Percentiles rank a stretch among this genome's conserved stretches.
Evolutionary conservation across 495 filamentous ascomycete species (phyloP).

Genomic region (Poronia punctata): DNA sequence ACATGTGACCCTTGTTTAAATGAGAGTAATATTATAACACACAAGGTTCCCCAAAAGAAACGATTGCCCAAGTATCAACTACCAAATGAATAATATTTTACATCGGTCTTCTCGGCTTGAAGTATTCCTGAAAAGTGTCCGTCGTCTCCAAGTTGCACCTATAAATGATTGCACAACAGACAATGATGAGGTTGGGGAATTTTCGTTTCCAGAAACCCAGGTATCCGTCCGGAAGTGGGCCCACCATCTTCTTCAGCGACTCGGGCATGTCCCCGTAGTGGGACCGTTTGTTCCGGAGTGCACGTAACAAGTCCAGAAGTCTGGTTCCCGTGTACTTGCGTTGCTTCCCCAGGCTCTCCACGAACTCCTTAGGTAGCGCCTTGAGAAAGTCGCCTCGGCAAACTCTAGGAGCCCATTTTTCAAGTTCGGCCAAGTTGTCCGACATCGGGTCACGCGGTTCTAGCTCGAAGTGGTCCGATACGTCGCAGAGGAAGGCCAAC

Average conservation of each 20-base stretch:
- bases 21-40: no score
- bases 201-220: conserved; percentile 73
- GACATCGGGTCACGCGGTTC: conserved; percentile 78
- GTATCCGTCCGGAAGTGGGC: conserved; percentile 76
- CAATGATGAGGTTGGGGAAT: conserved; percentile 79
- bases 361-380: conserved; percentile 67
- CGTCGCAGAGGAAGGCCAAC: conserved; percentile 83
- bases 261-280: conserved; percentile 90
- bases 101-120: conserved; percentile 29
- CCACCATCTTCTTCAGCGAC: conserved; percentile 69
- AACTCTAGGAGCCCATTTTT: conserved; percentile 29
- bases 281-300: conserved; percentile 89
- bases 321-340: conserved; percentile 82
- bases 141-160: conserved; percentile 55
- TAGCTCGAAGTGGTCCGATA: conserved; percentile 91
- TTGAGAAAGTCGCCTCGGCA: conserved; percentile 65
- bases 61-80: no score
- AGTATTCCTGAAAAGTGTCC: conserved; percentile 76
- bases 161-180: conserved; percentile 66
- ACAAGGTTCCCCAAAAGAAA: not conserved
- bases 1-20: no score
- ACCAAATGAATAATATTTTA: no score
- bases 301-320: conserved; percentile 81
- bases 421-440: conserved; percentile 54
- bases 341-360: conserved; percentile 85